phyloP scores from a whole-genome alignment of 768 basidiomycete genomes.

The Serendipita sp. region DNA sequence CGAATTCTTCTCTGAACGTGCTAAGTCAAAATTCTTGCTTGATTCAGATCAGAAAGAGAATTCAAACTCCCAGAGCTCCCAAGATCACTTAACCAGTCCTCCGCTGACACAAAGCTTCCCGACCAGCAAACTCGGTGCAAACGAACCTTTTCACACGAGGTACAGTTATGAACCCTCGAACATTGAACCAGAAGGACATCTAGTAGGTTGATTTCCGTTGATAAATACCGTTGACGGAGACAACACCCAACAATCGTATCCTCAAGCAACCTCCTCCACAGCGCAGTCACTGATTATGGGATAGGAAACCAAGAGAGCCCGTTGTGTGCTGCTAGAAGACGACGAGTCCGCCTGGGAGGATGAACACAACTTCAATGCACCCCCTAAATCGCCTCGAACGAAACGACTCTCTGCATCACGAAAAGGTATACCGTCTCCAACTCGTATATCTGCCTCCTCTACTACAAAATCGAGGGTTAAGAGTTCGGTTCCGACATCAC shows the following conservation, averaged over 20 bases:
- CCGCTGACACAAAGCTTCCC: slow-evolving; percentile 8
- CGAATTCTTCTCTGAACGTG: background rate
- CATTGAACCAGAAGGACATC: background rate
- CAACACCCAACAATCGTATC: background rate
- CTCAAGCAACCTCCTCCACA: background rate
- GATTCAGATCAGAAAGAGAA: background rate
- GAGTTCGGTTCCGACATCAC: background rate
- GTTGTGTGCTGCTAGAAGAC: background rate
- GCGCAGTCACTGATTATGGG: background rate
- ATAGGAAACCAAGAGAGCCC: background rate
- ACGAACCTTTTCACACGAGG: background rate
- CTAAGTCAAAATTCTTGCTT: background rate
- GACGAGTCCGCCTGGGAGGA: no score
- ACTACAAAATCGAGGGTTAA: background rate
- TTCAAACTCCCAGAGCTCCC: background rate
- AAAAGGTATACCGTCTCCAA: background rate
- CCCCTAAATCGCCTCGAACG: background rate
- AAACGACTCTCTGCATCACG: background rate
- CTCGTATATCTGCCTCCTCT: background rate
- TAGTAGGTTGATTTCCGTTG: background rate
- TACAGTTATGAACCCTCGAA: background rate
- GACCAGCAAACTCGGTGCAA: slow-evolving; percentile 6
- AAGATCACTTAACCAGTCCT: background rate
- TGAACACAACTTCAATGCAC: background rate
- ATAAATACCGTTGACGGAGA: background rate